These are phyloP conservation scores for Pichia sp. DNA, from an alignment of 1,139 yeast species.

Conservation along the genomic window DNA sequence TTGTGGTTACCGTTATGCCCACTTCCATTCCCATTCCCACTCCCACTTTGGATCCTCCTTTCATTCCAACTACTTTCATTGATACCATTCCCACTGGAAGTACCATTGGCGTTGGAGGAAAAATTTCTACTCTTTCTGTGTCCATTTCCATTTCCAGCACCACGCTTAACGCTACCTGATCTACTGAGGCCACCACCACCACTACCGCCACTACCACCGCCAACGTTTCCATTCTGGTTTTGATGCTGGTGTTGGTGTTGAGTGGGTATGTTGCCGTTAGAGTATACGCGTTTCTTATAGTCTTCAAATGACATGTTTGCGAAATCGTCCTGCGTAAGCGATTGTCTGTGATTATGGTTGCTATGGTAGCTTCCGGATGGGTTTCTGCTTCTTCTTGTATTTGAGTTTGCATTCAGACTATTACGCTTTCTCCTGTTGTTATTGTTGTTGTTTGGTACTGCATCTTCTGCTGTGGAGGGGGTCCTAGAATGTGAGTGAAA, in stretches of 20 bases:
- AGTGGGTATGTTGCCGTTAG: background rate
- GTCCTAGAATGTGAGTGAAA: background rate
- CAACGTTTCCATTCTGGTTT: background rate
- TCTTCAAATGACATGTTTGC: background rate
- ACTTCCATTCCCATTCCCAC: too few species aligned
- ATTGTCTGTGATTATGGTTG: constrained; percentile 3
- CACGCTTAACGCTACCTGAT: too few species aligned
- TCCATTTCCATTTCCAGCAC: too few species aligned
- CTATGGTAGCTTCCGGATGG: constrained; percentile 1
- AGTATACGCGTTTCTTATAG: background rate
- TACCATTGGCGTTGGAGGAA: background rate
- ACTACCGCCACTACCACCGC: too few species aligned
- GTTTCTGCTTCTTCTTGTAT: constrained; percentile 5
- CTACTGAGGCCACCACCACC: too few species aligned
- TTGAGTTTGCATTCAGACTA: constrained; percentile 1
- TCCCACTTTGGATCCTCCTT: too few species aligned
- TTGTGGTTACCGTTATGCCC: too few species aligned
- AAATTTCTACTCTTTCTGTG: background rate
- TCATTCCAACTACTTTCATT: too few species aligned
- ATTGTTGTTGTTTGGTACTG: background rate
- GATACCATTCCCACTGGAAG: background rate
- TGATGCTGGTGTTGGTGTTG: background rate
- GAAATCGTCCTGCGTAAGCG: constrained; percentile 7
- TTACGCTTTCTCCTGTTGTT: background rate
- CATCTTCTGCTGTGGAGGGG: background rate